Evolutionary conservation across 805 yeast genomes (phyloP).

Genomic region (Debaryomyces prosopidis): DNA sequence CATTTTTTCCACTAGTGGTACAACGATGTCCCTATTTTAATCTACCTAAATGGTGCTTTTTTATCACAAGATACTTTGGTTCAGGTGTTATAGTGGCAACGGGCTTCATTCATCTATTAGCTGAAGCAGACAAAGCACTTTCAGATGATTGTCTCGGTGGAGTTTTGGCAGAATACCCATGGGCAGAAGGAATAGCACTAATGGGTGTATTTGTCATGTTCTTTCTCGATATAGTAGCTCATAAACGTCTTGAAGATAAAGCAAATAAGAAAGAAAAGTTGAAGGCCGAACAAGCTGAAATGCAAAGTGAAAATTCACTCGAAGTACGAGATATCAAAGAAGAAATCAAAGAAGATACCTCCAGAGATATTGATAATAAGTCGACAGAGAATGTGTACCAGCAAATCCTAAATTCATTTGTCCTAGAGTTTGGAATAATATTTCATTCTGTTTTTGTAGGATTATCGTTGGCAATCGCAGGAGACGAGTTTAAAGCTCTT

Average conservation of each 20-base stretch:
- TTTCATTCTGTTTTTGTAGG: constrained; percentile 87
- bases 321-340: not conserved
- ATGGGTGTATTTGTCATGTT: constrained; percentile 54
- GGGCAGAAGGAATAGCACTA: constrained; percentile 55
- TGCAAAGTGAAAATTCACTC: not conserved
- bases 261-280: constrained; percentile 10
- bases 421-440: constrained; percentile 75
- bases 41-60: constrained; percentile 24
- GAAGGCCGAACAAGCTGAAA: not conserved
- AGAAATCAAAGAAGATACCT: not conserved
- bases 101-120: constrained; percentile 71
- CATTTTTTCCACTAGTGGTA: constrained; percentile 34
- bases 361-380: not conserved
- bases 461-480: constrained; percentile 72
- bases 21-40: constrained; percentile 15
- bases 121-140: constrained; percentile 66
- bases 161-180: constrained; percentile 51
- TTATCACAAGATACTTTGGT: constrained; percentile 73
- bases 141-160: constrained; percentile 62
- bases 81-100: constrained; percentile 85
- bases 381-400: not conserved
- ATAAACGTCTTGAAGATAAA: constrained; percentile 44
- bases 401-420: constrained; percentile 23
- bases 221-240: constrained; percentile 51
- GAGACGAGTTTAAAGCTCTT: constrained; percentile 69